Base-by-base conservation (phyloP, 1,284 basidiomycete genomes). In the Apiotrichum porosum region DNA sequence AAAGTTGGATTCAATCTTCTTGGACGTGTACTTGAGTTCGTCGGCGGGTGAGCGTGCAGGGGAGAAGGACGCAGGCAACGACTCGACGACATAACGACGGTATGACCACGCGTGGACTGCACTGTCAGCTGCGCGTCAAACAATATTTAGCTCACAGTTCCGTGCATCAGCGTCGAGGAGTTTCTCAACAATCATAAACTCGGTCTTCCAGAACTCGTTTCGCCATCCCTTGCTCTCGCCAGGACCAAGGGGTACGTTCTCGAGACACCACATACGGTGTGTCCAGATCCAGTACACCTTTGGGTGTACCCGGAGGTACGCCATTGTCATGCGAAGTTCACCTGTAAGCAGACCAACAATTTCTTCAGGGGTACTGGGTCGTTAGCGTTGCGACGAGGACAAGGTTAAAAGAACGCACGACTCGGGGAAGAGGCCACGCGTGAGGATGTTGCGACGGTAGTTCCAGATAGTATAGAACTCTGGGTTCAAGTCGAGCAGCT, bases 281-380 rank as follows among this genome's bases (percentile, higher is more conserved):
- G 91, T 94, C 93, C 92, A 97, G 56, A 95, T 90, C 83, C 87
- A 90, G 69, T 97, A 97, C 13, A 93, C 84, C 66, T 97, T 97
- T 9, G 92, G 92, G 65, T 92, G 83, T 10, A 80, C 76, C 62
- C 86, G 84, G 37, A 97, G 80, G 15, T 85, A 83, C 9, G 78
- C 73, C 63, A 84, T 86, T 0, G 91, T 95, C 69, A 91, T 78
- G 2, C 79, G 75, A n/a, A 97, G 74, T 50, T 97, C 92, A 31
- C 80, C 76, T 3, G 80, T 75, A 2, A 95, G 78, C 3, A 84
- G 50, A 9, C 77, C 72, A 46, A 89, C 83, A 31, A 83, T 77
- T 43, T 83, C 79, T 40, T 81, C 76, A 0, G 81, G 75, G n/a
- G 41, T 33, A 1, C 51, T 52, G 44, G n/a, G n/a, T 3, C 9